Conservation (phyloP, 768 basidiomycete genomes). For the Phlegmacium glaucopus region DNA sequence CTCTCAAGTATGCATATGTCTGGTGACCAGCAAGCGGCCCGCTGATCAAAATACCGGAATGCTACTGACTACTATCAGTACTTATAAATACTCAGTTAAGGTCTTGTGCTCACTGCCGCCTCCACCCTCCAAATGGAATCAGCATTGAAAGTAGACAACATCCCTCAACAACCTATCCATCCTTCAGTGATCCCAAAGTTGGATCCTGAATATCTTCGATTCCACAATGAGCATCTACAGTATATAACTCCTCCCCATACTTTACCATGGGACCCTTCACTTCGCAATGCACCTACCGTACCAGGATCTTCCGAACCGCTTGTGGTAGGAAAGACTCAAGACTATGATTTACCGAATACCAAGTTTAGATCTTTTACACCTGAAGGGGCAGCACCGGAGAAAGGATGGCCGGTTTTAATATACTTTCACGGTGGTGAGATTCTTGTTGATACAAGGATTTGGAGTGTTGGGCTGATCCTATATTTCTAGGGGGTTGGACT, state of each 20-base stretch:
- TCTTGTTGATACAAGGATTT: neutral
- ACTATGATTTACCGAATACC: constrained; percentile 49
- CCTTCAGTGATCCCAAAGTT: constrained; percentile 54
- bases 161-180: constrained; percentile 49
- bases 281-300: constrained; percentile 50
- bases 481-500: constrained; percentile 66
- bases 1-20: too few relatives aligned
- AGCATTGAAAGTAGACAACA: neutral
- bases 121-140: too few relatives aligned
- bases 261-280: constrained; percentile 56
- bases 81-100: too few relatives aligned
- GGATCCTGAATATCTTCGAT: constrained; percentile 64
- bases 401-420: constrained; percentile 70
- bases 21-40: too few relatives aligned
- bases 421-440: constrained; percentile 70
- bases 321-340: constrained; percentile 50
- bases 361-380: constrained; percentile 67
- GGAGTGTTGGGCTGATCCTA: neutral
- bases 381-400: constrained; percentile 40
- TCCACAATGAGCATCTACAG: constrained; percentile 50
- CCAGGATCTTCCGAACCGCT: constrained; percentile 57
- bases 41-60: too few relatives aligned
- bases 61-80: too few relatives aligned
- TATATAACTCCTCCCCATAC: constrained; percentile 50
- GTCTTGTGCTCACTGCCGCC: too few relatives aligned